These are phyloP conservation scores for Spinacia oleracea DNA, from an alignment of 179 eudicot species.

Conservation along the genomic window DNA sequence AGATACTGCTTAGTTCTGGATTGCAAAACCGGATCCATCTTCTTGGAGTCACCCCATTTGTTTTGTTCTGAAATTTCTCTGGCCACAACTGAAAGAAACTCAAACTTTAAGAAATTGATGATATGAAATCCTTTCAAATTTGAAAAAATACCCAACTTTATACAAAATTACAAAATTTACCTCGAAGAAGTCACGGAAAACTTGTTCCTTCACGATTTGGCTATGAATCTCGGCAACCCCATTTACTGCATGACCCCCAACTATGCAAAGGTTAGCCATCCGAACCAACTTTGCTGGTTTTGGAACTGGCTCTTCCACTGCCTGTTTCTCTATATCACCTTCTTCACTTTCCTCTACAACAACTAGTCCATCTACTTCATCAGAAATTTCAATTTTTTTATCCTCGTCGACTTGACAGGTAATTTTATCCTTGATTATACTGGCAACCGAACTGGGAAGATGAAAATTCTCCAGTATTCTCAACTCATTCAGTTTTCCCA, in stretches of 20 bases:
- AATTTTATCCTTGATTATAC: conserved; percentile 28
- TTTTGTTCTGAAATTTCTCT: conserved; percentile 89
- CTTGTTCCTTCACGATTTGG: conserved; percentile 80
- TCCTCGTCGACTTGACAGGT: neutral
- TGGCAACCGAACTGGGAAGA: conserved; percentile 56
- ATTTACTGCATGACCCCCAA: conserved; percentile 87
- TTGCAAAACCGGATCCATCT: conserved; percentile 92
- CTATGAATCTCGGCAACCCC: conserved; percentile 95
- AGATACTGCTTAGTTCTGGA: conserved; percentile 66
- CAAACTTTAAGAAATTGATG: neutral
- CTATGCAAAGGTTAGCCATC: conserved; percentile 91
- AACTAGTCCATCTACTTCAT: conserved; percentile 33
- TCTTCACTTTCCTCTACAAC: conserved; percentile 20
- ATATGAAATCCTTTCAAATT: neutral
- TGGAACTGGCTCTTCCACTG: conserved; percentile 39
- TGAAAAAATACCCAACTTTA: neutral
- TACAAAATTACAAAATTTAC: conserved; percentile 30
- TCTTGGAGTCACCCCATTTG: conserved; percentile 92
- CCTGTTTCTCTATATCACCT: conserved; percentile 20
- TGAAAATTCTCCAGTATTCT: conserved; percentile 75
- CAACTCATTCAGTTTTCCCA: conserved; percentile 61
- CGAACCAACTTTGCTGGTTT: conserved; percentile 70
- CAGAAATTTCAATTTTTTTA: neutral
- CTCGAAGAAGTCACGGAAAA: conserved; percentile 81
- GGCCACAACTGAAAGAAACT: conserved; percentile 74